A percentile compares a stretch with the other conserved stretches of the same genome.
phyloP scores from a whole-genome alignment of 345 rosid species.

The Euphorbia tirucalli region DNA sequence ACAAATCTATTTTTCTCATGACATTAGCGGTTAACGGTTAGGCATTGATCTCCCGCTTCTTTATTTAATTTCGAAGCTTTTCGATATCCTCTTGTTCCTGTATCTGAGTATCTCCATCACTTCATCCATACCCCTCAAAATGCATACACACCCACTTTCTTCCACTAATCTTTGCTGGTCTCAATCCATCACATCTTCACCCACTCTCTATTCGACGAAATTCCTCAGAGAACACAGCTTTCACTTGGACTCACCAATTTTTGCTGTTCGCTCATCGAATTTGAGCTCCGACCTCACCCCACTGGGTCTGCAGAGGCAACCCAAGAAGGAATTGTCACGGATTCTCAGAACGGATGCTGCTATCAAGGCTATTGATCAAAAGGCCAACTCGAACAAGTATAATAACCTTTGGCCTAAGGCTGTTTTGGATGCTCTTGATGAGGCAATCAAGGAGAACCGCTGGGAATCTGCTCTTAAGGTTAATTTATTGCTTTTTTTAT shows the following conservation, averaged over 20 bases:
- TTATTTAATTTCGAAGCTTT: no score
- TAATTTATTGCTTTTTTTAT: no score
- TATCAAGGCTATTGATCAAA: slow-evolving; percentile 58
- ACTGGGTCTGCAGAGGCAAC: slow-evolving; percentile 39
- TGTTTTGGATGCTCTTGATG: slow-evolving; percentile 83
- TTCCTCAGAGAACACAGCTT: slow-evolving; percentile 19
- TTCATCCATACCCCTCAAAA: not conserved
- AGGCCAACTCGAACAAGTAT: slow-evolving; percentile 70
- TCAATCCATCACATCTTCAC: slow-evolving; percentile 15
- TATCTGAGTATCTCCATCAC: no score
- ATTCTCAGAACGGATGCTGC: slow-evolving; percentile 70
- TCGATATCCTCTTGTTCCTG: no score
- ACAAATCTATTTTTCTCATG: no score
- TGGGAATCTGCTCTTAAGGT: slow-evolving; percentile 79
- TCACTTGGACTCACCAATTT: slow-evolving; percentile 8
- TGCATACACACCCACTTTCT: slow-evolving; percentile 18
- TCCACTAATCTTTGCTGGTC: slow-evolving; percentile 2
- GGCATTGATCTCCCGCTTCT: no score
- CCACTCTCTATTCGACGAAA: slow-evolving; percentile 41
- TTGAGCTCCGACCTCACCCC: slow-evolving; percentile 22
- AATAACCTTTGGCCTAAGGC: slow-evolving; percentile 75
- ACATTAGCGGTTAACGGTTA: no score
- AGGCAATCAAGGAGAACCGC: slow-evolving; percentile 49
- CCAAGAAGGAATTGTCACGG: slow-evolving; percentile 57
- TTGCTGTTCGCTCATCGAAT: slow-evolving; percentile 19